Evolutionary conservation across 306 rosid species (phyloP).

Genomic region (Myrica gale): DNA sequence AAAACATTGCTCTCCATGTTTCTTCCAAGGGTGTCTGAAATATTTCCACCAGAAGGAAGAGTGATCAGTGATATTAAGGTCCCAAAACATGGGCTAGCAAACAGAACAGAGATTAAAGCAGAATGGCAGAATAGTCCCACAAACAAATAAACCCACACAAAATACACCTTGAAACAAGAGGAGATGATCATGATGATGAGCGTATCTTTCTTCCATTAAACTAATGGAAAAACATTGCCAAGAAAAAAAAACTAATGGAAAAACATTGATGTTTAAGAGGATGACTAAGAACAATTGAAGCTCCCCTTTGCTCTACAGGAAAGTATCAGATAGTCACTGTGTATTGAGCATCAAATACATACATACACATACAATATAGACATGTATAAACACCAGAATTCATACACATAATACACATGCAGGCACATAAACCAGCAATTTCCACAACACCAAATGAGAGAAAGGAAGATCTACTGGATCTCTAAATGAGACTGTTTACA

Average conservation of each 20-base stretch:
- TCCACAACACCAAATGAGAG: no score
- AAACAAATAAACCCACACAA: neutral
- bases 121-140: neutral
- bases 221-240: neutral
- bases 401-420: no score
- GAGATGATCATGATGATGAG: neutral
- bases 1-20: slow-evolving; percentile 85
- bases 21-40: slow-evolving; percentile 84
- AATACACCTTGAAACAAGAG: neutral
- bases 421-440: no score
- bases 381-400: no score
- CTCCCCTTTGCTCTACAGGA: neutral
- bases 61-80: slow-evolving; percentile 19
- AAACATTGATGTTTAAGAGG: neutral
- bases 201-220: neutral
- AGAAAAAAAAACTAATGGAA: neutral
- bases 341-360: neutral
- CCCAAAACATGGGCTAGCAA: slow-evolving; percentile 3
- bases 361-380: neutral
- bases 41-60: slow-evolving; percentile 22
- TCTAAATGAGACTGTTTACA: neutral
- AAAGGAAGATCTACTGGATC: neutral
- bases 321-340: neutral
- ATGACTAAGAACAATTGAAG: neutral
- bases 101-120: neutral